Percentiles rank a stretch among this genome's conserved stretches.
Evolutionary conservation across 2,329 filamentous ascomycete species (phyloP).

Genomic region (Dissoconium aciculare): DNA sequence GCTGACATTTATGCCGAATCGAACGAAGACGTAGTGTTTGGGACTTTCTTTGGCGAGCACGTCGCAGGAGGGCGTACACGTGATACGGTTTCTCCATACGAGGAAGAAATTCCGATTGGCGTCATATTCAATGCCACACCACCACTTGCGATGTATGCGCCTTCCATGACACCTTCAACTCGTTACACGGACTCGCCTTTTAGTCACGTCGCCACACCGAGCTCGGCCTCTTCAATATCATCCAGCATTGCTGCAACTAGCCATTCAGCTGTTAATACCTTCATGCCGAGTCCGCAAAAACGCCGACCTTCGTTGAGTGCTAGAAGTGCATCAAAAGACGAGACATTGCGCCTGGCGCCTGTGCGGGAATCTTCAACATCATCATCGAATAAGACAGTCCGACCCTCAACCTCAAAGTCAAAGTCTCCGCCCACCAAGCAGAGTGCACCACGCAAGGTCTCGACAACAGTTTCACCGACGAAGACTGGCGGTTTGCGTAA

Average conservation of each 20-base stretch:
- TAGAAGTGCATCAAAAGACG: constrained; percentile 34
- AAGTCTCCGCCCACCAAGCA: background rate
- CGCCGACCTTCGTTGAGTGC: constrained; percentile 47
- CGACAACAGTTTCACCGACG: background rate
- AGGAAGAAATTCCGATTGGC: background rate
- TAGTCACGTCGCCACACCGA: constrained; percentile 64
- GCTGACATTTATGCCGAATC: constrained; percentile 7
- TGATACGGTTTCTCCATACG: no score
- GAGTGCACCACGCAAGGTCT: background rate
- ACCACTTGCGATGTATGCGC: constrained; percentile 32
- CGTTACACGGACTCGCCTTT: constrained; percentile 63
- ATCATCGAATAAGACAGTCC: constrained; percentile 42
- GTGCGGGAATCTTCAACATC: constrained; percentile 57
- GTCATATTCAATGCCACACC: constrained; percentile 7
- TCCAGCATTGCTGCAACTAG: constrained; percentile 41
- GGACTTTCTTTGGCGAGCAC: no score
- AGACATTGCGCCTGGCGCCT: constrained; percentile 41
- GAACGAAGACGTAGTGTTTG: constrained; percentile 17
- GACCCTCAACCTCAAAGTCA: constrained; percentile 10
- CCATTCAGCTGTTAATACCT: constrained; percentile 1
- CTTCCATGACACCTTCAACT: constrained; percentile 60
- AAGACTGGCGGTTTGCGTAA: constrained; percentile 8
- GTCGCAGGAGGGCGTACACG: no score
- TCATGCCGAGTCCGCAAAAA: constrained; percentile 28
- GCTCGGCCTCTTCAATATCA: constrained; percentile 62